phyloP scores from a whole-genome alignment of 2,329 filamentous ascomycete species.

The Clonostachys rosea region DNA sequence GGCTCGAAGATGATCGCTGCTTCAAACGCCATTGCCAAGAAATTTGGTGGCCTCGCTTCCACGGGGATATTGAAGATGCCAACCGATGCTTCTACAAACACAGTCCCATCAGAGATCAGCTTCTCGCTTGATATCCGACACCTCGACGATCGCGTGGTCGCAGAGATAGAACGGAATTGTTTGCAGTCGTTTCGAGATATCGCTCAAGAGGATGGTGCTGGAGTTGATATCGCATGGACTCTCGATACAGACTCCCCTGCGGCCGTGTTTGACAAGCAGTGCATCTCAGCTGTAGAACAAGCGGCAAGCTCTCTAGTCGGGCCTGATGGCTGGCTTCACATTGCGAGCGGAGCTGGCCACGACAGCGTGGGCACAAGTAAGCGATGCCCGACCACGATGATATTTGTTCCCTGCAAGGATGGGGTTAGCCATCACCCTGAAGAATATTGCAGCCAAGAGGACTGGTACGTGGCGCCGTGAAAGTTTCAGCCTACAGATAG shows the following conservation, averaged over 20 bases:
- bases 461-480: constrained; percentile 14
- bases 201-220: constrained; percentile 15
- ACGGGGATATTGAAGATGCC: constrained; percentile 21
- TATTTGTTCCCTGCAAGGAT: constrained; percentile 27
- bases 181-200: constrained; percentile 13
- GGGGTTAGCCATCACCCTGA: constrained; percentile 30
- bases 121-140: constrained; percentile 65
- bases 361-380: constrained; percentile 27
- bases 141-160: constrained; percentile 46
- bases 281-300: constrained; percentile 57
- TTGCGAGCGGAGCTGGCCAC: constrained; percentile 31
- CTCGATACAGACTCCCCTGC: constrained; percentile 57
- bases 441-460: constrained; percentile 25
- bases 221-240: constrained; percentile 48
- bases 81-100: constrained; percentile 66
- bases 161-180: constrained; percentile 27
- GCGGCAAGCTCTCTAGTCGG: constrained; percentile 51
- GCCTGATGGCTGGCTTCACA: constrained; percentile 23
- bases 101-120: constrained; percentile 59
- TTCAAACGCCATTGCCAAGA: constrained; percentile 16
- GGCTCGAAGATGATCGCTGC: constrained; percentile 25
- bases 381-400: constrained; percentile 27
- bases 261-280: constrained; percentile 60
- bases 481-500: neutral
- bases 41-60: constrained; percentile 16